phyloP scores from a whole-genome alignment of 768 basidiomycete species.

The Trametes meyenii region DNA sequence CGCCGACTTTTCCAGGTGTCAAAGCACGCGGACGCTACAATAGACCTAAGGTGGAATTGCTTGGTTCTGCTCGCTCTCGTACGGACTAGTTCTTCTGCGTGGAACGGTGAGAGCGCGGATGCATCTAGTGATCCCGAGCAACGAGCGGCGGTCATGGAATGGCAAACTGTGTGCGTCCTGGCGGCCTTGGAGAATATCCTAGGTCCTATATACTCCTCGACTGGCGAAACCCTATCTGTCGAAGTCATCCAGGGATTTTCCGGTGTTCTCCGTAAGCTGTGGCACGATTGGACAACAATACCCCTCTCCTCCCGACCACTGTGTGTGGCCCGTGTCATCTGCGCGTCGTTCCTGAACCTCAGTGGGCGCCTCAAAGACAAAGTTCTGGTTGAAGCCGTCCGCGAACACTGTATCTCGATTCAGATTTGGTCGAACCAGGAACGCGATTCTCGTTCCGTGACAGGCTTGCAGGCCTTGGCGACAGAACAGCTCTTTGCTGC shows the following conservation, averaged over 20 bases:
- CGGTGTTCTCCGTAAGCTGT: constrained; percentile 33
- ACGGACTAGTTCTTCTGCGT: not conserved
- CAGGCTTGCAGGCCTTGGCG: constrained; percentile 9
- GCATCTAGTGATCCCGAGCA: not conserved
- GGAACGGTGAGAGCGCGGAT: not conserved
- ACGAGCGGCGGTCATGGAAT: constrained; percentile 21
- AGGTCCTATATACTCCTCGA: not conserved
- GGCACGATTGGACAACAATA: constrained; percentile 36
- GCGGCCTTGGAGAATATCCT: constrained; percentile 16
- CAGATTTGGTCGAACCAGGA: constrained; percentile 8
- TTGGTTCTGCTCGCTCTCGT: constrained; percentile 18
- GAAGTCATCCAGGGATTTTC: constrained; percentile 13
- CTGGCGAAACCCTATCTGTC: not conserved
- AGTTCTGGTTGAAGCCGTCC: constrained; percentile 14
- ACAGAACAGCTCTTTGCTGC: constrained; percentile 18
- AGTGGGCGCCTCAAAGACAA: constrained; percentile 21
- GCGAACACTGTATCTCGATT: not conserved
- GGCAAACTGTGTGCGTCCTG: constrained; percentile 24
- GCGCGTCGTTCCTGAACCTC: constrained; percentile 26
- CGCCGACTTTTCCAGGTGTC: no score
- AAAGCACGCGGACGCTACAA: not conserved
- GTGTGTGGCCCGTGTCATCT: constrained; percentile 16
- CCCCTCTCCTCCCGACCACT: not conserved
- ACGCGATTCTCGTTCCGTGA: not conserved
- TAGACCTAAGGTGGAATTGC: constrained; percentile 18